These are phyloP conservation scores for Cyclospora cayetanensis DNA, from an alignment of 169 alveolate species.

Conservation along the genomic window DNA sequence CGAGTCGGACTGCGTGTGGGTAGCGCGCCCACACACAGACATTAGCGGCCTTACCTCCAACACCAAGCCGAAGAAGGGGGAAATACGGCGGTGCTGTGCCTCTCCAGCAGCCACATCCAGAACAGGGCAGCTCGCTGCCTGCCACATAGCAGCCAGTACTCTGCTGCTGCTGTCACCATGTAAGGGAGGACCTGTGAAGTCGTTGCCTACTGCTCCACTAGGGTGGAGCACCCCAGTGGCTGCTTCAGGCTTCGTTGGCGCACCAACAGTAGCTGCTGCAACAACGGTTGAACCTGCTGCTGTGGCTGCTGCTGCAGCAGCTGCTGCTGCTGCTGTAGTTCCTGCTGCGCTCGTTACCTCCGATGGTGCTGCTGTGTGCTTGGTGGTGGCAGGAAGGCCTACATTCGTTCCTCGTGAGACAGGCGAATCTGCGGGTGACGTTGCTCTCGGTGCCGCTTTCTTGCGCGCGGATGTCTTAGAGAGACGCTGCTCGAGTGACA, in stretches of 20 bases:
- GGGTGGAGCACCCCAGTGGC: background rate
- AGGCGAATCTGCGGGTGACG: background rate
- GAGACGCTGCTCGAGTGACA: background rate
- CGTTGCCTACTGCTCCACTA: no score
- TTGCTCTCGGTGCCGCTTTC: background rate
- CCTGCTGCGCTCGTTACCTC: background rate
- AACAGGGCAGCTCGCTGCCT: constrained; percentile 34
- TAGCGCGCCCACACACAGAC: background rate
- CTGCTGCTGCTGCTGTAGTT: no score
- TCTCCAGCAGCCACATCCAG: constrained; percentile 4
- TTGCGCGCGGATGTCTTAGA: background rate
- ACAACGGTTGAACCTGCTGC: background rate
- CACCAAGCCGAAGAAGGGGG: constrained; percentile 52
- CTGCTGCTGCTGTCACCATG: constrained; percentile 45
- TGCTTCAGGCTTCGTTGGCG: background rate
- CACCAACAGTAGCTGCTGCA: background rate
- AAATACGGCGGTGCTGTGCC: constrained; percentile 27
- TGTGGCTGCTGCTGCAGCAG: background rate
- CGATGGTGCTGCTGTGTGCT: constrained; percentile 8
- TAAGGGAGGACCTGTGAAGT: constrained; percentile 16
- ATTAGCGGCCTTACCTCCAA: background rate
- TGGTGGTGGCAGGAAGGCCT: background rate
- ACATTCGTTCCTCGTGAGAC: background rate
- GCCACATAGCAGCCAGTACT: constrained; percentile 64
- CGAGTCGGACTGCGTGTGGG: no score